A percentile compares a stretch with the other conserved stretches of the same genome.
Evolutionary conservation across 257 asterid genomes (phyloP).

Genomic region (Jacaranda copaia): DNA sequence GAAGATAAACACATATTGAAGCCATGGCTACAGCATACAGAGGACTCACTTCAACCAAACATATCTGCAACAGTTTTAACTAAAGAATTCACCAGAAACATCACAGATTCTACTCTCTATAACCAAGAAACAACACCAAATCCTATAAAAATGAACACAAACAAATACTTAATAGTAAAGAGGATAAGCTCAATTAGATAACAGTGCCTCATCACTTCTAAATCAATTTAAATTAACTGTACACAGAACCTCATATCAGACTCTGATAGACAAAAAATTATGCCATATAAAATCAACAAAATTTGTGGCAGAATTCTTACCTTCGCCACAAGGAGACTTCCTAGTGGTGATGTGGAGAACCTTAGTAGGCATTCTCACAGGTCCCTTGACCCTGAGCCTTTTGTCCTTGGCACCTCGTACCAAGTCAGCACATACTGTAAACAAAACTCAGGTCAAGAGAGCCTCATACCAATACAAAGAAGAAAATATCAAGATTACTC

Average conservation of each 20-base stretch:
- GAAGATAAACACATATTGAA: too few species aligned
- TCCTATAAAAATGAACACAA: neutral
- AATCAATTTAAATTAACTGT: neutral
- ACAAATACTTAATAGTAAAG: neutral
- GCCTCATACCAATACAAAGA: neutral
- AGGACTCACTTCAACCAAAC: too few species aligned
- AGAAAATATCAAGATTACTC: neutral
- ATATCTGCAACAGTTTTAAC: neutral
- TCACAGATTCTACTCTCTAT: neutral
- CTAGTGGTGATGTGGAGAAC: slow-evolving; percentile 73
- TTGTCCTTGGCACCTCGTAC: slow-evolving; percentile 80
- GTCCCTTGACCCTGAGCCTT: slow-evolving; percentile 72
- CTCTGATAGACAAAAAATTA: neutral
- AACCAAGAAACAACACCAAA: neutral
- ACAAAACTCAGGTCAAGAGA: slow-evolving; percentile 23
- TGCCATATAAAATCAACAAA: neutral
- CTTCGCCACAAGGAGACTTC: slow-evolving; percentile 83
- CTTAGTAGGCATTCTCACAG: slow-evolving; percentile 77
- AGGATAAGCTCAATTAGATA: too few species aligned
- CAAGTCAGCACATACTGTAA: slow-evolving; percentile 61
- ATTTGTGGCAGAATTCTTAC: slow-evolving; percentile 26
- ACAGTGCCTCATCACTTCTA: neutral
- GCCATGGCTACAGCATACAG: too few species aligned
- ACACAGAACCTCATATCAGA: neutral
- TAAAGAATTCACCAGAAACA: neutral